Percentiles rank a stretch among this genome's conserved stretches.
Evolutionary conservation across 2,329 filamentous ascomycete species (phyloP).

Genomic region (Hypoxylon sp.): DNA sequence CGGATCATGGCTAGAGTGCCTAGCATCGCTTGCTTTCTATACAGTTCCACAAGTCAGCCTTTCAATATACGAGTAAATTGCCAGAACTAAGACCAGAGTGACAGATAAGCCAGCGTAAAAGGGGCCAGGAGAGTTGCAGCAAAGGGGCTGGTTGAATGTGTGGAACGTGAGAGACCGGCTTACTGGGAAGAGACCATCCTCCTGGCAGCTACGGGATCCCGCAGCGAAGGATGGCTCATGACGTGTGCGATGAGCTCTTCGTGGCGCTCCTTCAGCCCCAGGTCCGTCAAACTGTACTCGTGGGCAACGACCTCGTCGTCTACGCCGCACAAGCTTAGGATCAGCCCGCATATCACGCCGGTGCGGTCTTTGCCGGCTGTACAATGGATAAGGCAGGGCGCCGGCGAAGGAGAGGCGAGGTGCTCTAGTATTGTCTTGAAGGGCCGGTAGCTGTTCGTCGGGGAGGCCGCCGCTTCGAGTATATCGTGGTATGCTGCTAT

Average conservation of each 20-base stretch:
- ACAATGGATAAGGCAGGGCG: constrained; percentile 70
- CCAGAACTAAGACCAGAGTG: not conserved
- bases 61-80: constrained; percentile 58
- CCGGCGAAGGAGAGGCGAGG: constrained; percentile 59
- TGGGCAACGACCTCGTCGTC: constrained; percentile 63
- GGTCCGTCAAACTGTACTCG: constrained; percentile 72
- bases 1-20: constrained; percentile 67
- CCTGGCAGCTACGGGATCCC: constrained; percentile 57
- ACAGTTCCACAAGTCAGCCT: constrained; percentile 42
- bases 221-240: constrained; percentile 63
- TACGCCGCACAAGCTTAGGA: constrained; percentile 70
- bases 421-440: constrained; percentile 69
- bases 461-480: constrained; percentile 62
- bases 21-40: constrained; percentile 62
- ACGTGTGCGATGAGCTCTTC: constrained; percentile 58
- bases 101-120: not conserved
- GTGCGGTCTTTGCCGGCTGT: constrained; percentile 78
- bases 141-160: not conserved
- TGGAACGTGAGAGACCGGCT: constrained; percentile 34
- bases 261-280: constrained; percentile 59
- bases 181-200: constrained; percentile 61
- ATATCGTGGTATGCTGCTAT: constrained; percentile 73
- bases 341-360: constrained; percentile 71
- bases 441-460: constrained; percentile 61
- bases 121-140: not conserved